Evolutionary conservation across 2,329 filamentous ascomycete genomes (phyloP).

Genomic region (Byssoonygena ceratinophila): DNA sequence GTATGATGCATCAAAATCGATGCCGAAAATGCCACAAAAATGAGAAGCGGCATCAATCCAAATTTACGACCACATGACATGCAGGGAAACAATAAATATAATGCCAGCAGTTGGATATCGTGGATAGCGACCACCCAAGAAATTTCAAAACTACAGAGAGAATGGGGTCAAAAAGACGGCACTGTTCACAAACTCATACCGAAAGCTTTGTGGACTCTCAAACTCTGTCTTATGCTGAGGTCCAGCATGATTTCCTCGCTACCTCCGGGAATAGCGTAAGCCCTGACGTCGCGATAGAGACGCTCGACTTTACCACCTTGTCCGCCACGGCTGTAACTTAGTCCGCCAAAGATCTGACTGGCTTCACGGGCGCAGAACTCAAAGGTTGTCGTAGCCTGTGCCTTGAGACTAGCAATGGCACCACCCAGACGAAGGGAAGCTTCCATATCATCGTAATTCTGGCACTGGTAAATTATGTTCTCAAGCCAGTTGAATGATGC

Average conservation of each 20-base stretch:
- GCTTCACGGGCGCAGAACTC: slow-evolving; percentile 97
- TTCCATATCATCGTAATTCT: slow-evolving; percentile 86
- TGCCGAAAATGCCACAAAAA: no score
- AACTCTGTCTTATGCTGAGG: slow-evolving; percentile 79
- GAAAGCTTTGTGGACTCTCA: slow-evolving; percentile 78
- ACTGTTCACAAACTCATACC: slow-evolving; percentile 86
- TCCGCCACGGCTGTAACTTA: slow-evolving; percentile 84
- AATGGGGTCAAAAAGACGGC: not conserved
- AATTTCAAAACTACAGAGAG: not conserved
- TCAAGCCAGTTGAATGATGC: slow-evolving; percentile 96
- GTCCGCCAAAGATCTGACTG: slow-evolving; percentile 90
- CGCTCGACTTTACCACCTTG: slow-evolving; percentile 94
- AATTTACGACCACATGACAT: no score
- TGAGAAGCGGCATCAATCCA: no score
- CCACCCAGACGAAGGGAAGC: slow-evolving; percentile 93
- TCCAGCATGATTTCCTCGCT: slow-evolving; percentile 99
- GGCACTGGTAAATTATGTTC: slow-evolving; percentile 84
- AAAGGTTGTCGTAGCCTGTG: slow-evolving; percentile 85
- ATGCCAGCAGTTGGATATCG: not conserved
- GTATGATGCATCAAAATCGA: no score
- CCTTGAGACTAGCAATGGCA: slow-evolving; percentile 86
- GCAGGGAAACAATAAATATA: no score
- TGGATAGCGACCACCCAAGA: slow-evolving; percentile 2
- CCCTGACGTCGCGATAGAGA: slow-evolving; percentile 86
- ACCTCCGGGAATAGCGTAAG: slow-evolving; percentile 91